These are phyloP conservation scores for Pelargonium myrrhifolium DNA, from an alignment of 441 rosid genomes.

Conservation along the genomic window DNA sequence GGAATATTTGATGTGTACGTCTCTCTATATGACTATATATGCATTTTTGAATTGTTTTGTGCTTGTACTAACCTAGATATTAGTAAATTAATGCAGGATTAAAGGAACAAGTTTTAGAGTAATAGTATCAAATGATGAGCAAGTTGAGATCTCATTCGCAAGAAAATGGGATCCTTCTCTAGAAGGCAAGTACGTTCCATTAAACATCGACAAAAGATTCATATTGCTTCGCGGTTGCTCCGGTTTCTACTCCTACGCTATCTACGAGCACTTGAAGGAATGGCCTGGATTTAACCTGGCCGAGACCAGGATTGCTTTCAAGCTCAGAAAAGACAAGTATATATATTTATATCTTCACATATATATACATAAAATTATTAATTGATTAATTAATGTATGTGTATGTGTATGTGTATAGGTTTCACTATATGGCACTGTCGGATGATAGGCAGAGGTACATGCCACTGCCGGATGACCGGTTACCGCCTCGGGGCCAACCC, in stretches of 20 bases:
- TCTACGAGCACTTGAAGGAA: constrained; percentile 57
- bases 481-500: constrained; percentile 19
- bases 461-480: constrained; percentile 23
- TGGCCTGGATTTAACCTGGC: constrained; percentile 78
- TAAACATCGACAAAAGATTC: constrained; percentile 63
- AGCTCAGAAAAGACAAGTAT: constrained; percentile 91
- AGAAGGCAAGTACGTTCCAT: constrained; percentile 39
- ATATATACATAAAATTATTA: too few relatives aligned
- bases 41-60: constrained; percentile 1
- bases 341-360: too few relatives aligned
- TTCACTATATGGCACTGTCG: constrained; percentile 24
- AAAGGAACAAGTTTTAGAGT: constrained; percentile 34
- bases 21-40: background rate
- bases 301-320: constrained; percentile 69
- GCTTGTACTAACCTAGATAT: background rate
- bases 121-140: constrained; percentile 38
- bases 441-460: constrained; percentile 26
- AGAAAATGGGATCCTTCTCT: constrained; percentile 42
- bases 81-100: constrained; percentile 41
- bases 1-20: constrained; percentile 72
- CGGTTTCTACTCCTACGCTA: constrained; percentile 69
- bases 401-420: too few relatives aligned
- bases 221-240: constrained; percentile 68
- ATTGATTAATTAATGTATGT: too few relatives aligned
- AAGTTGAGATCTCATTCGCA: constrained; percentile 40